A percentile compares a stretch with the other conserved stretches of the same genome.
Evolutionary conservation across 1,284 basidiomycete species (phyloP).

Genomic region (Ustilago bromivora): DNA sequence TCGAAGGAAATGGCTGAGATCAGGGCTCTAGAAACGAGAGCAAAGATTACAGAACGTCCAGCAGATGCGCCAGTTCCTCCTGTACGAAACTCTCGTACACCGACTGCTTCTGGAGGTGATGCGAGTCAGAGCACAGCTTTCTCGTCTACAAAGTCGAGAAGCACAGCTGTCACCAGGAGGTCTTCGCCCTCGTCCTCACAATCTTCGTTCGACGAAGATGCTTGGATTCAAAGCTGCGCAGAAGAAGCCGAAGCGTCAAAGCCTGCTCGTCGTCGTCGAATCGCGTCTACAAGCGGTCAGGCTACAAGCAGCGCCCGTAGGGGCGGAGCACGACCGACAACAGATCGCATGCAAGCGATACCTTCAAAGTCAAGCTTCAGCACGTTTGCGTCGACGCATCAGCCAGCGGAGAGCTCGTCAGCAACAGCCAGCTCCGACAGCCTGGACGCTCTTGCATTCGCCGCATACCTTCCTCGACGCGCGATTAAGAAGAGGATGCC

Average conservation of each 20-base stretch:
- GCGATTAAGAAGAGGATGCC: slow-evolving; percentile 29
- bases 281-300: background rate
- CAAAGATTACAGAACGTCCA: slow-evolving; percentile 38
- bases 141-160: slow-evolving; percentile 20
- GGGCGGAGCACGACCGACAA: slow-evolving; percentile 8
- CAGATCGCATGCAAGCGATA: slow-evolving; percentile 15
- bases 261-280: slow-evolving; percentile 10
- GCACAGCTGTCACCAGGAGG: slow-evolving; percentile 4
- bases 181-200: background rate
- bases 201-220: slow-evolving; percentile 31
- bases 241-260: slow-evolving; percentile 32
- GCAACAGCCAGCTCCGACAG: background rate
- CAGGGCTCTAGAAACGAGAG: slow-evolving; percentile 59
- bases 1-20: slow-evolving; percentile 65
- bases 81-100: slow-evolving; percentile 8
- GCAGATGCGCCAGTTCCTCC: slow-evolving; percentile 11
- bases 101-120: slow-evolving; percentile 4
- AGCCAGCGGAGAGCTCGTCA: background rate
- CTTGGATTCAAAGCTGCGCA: slow-evolving; percentile 48
- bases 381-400: background rate
- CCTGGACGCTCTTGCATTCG: slow-evolving; percentile 4
- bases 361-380: slow-evolving; percentile 27
- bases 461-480: slow-evolving; percentile 22
- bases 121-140: slow-evolving; percentile 3
- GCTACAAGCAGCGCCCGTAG: slow-evolving; percentile 10